phyloP scores from a whole-genome alignment of 208 protist genomes.

The Sergeia podlipaevii region DNA sequence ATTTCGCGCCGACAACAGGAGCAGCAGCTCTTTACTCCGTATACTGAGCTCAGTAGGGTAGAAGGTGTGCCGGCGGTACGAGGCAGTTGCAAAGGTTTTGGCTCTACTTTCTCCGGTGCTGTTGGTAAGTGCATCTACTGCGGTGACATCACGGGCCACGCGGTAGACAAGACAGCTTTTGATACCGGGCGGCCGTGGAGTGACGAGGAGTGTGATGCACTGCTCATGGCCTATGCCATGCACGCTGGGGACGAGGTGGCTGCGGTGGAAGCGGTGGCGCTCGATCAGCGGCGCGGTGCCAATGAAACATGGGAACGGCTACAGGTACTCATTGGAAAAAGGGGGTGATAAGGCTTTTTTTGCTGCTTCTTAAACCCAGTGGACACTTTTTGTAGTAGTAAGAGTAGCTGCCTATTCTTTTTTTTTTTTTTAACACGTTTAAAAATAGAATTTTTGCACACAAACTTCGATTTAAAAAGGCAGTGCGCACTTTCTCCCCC shows the following conservation, averaged over 20 bases:
- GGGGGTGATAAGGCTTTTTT: too few species aligned
- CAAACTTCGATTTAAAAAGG: too few species aligned
- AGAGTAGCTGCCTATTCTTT: constrained; percentile 6
- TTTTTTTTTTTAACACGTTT: constrained; percentile 21
- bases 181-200: constrained; percentile 45
- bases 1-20: too few species aligned
- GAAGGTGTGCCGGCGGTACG: constrained; percentile 61
- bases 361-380: too few species aligned
- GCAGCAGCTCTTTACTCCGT: constrained; percentile 23
- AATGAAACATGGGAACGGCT: too few species aligned
- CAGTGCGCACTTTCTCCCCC: too few species aligned
- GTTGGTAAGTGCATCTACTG: constrained; percentile 48
- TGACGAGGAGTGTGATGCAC: constrained; percentile 31
- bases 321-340: too few species aligned
- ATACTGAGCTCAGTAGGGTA: constrained; percentile 49
- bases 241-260: constrained; percentile 63
- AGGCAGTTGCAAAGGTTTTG: constrained; percentile 75
- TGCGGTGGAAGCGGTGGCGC: constrained; percentile 46
- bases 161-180: constrained; percentile 18
- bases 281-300: constrained; percentile 18
- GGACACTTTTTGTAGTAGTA: too few species aligned
- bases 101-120: constrained; percentile 41
- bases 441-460: too few species aligned
- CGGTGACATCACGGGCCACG: constrained; percentile 60
- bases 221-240: constrained; percentile 46